phyloP scores from a whole-genome alignment of 208 protist genomes.

The Zelonia costaricensis region DNA sequence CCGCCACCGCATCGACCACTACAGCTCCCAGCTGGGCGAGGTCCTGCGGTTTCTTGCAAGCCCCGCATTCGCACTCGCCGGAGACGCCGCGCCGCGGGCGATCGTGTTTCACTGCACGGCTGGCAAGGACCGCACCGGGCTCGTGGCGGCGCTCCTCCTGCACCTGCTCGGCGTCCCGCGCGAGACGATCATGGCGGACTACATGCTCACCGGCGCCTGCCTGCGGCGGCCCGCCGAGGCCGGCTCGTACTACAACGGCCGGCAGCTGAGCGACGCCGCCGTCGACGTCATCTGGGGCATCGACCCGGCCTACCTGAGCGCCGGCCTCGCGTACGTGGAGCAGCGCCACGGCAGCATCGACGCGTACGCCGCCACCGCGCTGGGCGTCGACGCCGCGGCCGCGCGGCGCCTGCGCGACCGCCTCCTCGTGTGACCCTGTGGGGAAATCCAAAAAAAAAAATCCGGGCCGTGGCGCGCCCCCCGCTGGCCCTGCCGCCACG shows the following conservation, averaged over 20 bases:
- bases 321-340: conserved; percentile 19
- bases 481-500: too few species aligned
- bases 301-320: conserved; percentile 12
- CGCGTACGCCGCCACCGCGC: conserved; percentile 19
- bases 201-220: conserved; percentile 38
- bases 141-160: conserved; percentile 39
- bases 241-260: conserved; percentile 5
- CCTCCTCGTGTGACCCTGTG: not conserved
- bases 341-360: conserved; percentile 17
- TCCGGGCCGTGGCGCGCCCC: too few species aligned
- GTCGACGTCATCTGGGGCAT: conserved; percentile 31
- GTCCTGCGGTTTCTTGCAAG: conserved; percentile 30
- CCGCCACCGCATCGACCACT: conserved; percentile 29
- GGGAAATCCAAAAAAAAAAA: too few species aligned
- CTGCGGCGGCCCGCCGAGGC: conserved; percentile 8
- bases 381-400: conserved; percentile 11
- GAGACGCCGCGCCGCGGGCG: conserved; percentile 4
- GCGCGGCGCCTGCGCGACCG: conserved; percentile 2
- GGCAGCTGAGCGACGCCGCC: conserved; percentile 1
- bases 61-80: conserved; percentile 1
- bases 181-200: conserved; percentile 40
- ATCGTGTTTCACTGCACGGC: conserved; percentile 62
- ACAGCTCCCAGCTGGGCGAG: conserved; percentile 11
- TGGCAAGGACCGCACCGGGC: conserved; percentile 57
- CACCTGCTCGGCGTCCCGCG: conserved; percentile 29